Evolutionary conservation across 2,329 filamentous ascomycete genomes (phyloP).

Genomic region (Arthrobotrys entomopaga): DNA sequence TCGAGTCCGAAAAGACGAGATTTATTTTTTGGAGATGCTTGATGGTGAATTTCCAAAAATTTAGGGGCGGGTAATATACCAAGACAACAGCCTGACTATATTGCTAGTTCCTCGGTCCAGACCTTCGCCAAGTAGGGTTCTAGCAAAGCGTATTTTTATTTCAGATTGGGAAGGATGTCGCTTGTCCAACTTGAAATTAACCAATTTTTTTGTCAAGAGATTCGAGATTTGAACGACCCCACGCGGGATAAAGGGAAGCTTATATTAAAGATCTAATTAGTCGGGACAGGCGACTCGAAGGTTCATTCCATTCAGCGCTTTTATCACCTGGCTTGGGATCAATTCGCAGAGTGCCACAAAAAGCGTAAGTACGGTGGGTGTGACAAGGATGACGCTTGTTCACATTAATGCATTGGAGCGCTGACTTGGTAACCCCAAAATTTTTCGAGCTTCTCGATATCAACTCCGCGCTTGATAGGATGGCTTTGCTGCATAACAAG

Average conservation of each 20-base stretch:
- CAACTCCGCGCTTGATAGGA: slow-evolving; percentile 47
- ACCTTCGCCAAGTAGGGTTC: slow-evolving; percentile 11
- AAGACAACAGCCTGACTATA: too few species aligned
- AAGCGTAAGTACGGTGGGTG: background rate
- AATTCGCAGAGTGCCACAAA: slow-evolving; percentile 15
- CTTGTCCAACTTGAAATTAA: slow-evolving; percentile 36
- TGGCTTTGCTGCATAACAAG: slow-evolving; percentile 7
- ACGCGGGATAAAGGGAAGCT: slow-evolving; percentile 38
- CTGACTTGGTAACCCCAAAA: background rate
- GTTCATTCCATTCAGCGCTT: background rate
- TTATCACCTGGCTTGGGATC: background rate
- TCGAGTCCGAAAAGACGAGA: background rate
- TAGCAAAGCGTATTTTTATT: slow-evolving; percentile 14
- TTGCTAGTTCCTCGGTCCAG: background rate
- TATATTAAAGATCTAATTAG: slow-evolving; percentile 8
- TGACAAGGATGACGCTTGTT: slow-evolving; percentile 8
- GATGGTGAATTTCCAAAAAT: background rate
- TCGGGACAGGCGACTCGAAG: background rate
- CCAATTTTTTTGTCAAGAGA: slow-evolving; percentile 9
- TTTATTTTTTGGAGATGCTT: slow-evolving; percentile 10
- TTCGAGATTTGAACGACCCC: slow-evolving; percentile 39
- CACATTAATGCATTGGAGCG: background rate
- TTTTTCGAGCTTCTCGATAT: slow-evolving; percentile 31
- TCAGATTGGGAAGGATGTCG: slow-evolving; percentile 33
- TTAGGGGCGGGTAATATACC: slow-evolving; percentile 11